Conservation (phyloP, 2,329 filamentous ascomycete genomes). For the Xylariaceae sp. region DNA sequence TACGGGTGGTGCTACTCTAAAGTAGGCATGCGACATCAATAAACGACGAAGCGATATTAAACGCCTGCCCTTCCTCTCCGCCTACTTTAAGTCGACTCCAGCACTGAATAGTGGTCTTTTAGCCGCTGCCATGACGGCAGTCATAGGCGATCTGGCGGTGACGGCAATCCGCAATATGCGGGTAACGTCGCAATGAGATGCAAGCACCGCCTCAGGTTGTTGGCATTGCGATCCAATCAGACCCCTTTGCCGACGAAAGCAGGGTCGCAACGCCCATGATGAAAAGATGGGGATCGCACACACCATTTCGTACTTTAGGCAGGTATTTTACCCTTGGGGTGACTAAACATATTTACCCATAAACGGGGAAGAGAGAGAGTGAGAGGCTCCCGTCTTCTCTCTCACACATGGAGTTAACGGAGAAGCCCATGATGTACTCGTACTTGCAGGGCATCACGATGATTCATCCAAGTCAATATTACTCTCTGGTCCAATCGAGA, state of each 20-base stretch:
- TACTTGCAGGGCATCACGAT: constrained; percentile 2
- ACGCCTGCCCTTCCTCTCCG: constrained; percentile 1
- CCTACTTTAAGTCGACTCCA: background rate
- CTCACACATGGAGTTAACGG: too few species aligned
- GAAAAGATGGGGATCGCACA: background rate
- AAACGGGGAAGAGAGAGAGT: too few species aligned
- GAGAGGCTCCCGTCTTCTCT: too few species aligned
- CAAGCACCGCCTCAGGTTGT: constrained; percentile 11
- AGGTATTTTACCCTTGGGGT: too few species aligned
- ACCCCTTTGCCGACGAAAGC: background rate
- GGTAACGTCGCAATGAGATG: constrained; percentile 19
- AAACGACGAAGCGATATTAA: background rate
- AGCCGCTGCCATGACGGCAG: constrained; percentile 13
- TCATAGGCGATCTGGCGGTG: constrained; percentile 23
- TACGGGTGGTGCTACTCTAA: background rate
- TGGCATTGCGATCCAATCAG: constrained; percentile 14
- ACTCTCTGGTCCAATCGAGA: background rate
- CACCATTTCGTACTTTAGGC: background rate
- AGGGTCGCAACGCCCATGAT: constrained; percentile 2
- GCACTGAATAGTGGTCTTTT: background rate
- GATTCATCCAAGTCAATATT: background rate
- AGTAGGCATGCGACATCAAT: background rate
- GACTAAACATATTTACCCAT: too few species aligned
- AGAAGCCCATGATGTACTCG: too few species aligned
- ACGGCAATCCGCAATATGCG: constrained; percentile 15